A percentile compares a stretch with the other conserved stretches of the same genome.
Evolutionary conservation across 2,329 filamentous ascomycete species (phyloP).

Genomic region (Lizonia empirigonia): DNA sequence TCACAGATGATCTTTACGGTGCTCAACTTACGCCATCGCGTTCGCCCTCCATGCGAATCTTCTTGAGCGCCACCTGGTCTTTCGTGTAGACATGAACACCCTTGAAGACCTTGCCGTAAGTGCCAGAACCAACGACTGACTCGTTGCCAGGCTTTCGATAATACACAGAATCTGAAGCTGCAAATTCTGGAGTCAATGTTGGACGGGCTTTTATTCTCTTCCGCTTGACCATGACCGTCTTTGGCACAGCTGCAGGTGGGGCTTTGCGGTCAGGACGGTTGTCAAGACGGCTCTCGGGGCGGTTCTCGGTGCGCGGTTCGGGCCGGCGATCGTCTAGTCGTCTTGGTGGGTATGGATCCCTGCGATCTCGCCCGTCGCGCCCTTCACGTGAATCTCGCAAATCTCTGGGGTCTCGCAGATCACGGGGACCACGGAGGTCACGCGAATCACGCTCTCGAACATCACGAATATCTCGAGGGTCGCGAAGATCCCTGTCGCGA

Average conservation of each 20-base stretch:
- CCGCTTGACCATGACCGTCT: slow-evolving; percentile 66
- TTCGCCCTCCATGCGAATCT: slow-evolving; percentile 92
- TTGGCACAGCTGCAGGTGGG: slow-evolving; percentile 49
- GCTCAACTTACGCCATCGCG: slow-evolving; percentile 67
- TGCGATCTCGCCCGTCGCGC: slow-evolving; percentile 33
- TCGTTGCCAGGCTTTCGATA: slow-evolving; percentile 96
- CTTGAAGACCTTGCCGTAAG: slow-evolving; percentile 95
- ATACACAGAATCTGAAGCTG: slow-evolving; percentile 85
- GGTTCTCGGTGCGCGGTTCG: slow-evolving; percentile 31
- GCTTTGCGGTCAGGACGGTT: slow-evolving; percentile 46
- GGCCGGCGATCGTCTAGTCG: slow-evolving; percentile 34
- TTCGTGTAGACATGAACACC: slow-evolving; percentile 92
- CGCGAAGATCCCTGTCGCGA: slow-evolving; percentile 25
- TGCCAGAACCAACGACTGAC: slow-evolving; percentile 93
- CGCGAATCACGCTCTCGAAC: slow-evolving; percentile 27
- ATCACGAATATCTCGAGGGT: slow-evolving; percentile 27
- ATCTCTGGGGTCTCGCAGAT: slow-evolving; percentile 22
- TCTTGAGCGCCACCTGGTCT: slow-evolving; percentile 81
- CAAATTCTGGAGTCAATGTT: slow-evolving; percentile 72
- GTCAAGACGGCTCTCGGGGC: slow-evolving; percentile 43
- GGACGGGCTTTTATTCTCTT: slow-evolving; percentile 75
- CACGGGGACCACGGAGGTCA: slow-evolving; percentile 24
- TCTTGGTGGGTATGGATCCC: slow-evolving; percentile 36
- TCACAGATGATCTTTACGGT: neutral
- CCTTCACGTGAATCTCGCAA: slow-evolving; percentile 27